Conservation (phyloP, 371 early-diverging fungal species). For the Parasitella parasitica region DNA sequence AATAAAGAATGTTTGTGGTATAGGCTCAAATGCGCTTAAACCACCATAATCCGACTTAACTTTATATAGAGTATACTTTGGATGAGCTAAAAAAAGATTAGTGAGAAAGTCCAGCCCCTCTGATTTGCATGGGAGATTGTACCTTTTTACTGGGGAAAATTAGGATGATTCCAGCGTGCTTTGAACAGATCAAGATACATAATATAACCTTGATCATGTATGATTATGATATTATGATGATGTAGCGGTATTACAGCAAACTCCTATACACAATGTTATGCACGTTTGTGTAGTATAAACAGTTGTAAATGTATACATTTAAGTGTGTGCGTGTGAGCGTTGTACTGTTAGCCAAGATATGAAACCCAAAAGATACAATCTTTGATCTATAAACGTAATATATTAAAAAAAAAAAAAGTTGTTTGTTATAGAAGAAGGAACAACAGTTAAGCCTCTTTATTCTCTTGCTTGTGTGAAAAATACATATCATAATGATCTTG, state of each 20-base stretch:
- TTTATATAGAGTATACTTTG: background rate
- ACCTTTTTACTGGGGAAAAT: too few relatives aligned
- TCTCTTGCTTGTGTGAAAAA: background rate
- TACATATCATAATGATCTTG: background rate
- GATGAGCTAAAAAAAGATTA: background rate
- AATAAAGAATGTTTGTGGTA: background rate
- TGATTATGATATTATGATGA: background rate
- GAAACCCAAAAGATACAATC: background rate
- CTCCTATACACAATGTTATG: background rate
- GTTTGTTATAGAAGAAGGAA: background rate
- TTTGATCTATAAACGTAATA: background rate
- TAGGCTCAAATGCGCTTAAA: conserved; percentile 3
- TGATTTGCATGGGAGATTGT: too few relatives aligned
- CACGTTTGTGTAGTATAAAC: background rate
- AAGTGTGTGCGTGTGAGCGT: background rate
- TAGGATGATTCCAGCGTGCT: background rate
- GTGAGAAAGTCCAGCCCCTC: background rate
- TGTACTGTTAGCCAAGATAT: background rate
- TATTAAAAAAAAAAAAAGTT: background rate
- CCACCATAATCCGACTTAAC: too few relatives aligned
- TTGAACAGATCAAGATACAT: background rate
- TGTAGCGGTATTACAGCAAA: background rate
- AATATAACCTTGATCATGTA: background rate
- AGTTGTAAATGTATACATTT: background rate
- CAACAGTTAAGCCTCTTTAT: background rate